Evolutionary conservation across 768 basidiomycete species (phyloP), one percentile per base, ranked within the genome.

Genomic region (Lactifluus volemus): DNA sequence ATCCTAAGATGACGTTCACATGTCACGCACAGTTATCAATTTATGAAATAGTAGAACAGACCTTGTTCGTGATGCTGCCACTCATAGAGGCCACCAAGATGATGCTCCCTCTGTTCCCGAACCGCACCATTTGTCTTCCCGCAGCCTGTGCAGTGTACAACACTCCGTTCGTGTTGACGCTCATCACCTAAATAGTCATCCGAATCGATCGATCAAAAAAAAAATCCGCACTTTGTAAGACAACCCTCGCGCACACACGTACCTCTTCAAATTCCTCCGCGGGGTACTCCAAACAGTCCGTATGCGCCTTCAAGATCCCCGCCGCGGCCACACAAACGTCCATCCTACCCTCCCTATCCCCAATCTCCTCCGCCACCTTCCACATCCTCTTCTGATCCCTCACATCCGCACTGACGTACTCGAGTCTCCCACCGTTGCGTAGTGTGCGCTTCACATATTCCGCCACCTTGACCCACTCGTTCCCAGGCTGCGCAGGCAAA

Each of bases 261-360:
- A 85, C 87, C 68, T 85, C 80, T 67, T 78, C 74, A 68, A 89
- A 90, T 64, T 85, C 78, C 61, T 81, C 71, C 12, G 76, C 84
- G 1, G 84, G 79, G 68, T 88, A 88, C 49, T 82, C 79, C 71
- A 89, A 70, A 65, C 86, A 88, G 59, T 83, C 81, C 34, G 72
- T 82, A 62, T 86, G 76, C 0, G 74, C 67, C 66, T 79, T 81
- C 68, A 88, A 69, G 55, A 91, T 80, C 21, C 89, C 90, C 45
- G 89, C 89, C 17, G 89, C 88, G 4, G 89, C 89, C 60, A 91
- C 71, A 66, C 86, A 88, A 15, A 85, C 77, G 69, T 92, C 89
- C 75, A 92, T 79, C 65, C 88, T 75, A 17, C 81, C 79, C 63
- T 91, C 89, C 65, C 73, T 76, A 60, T 86, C 78, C 0, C 83